Conservation (phyloP, 2,329 filamentous ascomycete genomes). For the Coccinonectria pachysandricola region DNA sequence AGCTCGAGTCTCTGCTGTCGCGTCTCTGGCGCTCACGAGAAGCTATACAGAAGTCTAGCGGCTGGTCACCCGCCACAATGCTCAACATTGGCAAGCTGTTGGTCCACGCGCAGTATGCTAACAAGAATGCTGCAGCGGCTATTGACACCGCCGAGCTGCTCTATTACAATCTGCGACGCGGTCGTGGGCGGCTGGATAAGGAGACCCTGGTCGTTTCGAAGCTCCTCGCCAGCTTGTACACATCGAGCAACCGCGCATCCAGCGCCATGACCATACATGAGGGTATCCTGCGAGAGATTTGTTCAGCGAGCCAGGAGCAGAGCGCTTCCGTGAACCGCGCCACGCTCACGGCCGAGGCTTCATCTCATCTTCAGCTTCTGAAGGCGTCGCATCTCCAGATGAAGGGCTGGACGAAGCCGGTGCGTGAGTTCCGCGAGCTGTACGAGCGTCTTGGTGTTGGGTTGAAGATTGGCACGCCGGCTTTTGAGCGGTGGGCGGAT, state of each 20-base stretch:
- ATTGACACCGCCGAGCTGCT: conserved; percentile 16
- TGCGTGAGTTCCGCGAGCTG: conserved; percentile 10
- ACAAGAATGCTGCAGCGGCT: conserved; percentile 7
- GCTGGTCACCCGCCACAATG: conserved; percentile 14
- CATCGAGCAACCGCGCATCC: conserved; percentile 4
- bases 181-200: conserved; percentile 15
- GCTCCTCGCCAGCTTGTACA: conserved; percentile 14
- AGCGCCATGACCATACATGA: conserved; percentile 15
- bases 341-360: conserved; percentile 7
- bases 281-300: conserved; percentile 13
- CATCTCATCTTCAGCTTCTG: conserved; percentile 12
- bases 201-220: conserved; percentile 16
- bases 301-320: conserved; percentile 7
- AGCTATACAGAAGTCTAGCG: conserved; percentile 8
- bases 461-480: conserved; percentile 8
- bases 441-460: conserved; percentile 9
- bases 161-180: conserved; percentile 18
- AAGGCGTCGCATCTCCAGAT: conserved; percentile 10
- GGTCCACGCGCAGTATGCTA: conserved; percentile 11
- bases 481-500: conserved; percentile 13
- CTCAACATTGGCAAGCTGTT: conserved; percentile 16
- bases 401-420: conserved; percentile 11
- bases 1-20: conserved; percentile 27
- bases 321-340: conserved; percentile 7
- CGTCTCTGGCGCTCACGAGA: conserved; percentile 16